phyloP scores from a whole-genome alignment of 2,329 filamentous ascomycete genomes.

The Verticillium tricorpus region DNA sequence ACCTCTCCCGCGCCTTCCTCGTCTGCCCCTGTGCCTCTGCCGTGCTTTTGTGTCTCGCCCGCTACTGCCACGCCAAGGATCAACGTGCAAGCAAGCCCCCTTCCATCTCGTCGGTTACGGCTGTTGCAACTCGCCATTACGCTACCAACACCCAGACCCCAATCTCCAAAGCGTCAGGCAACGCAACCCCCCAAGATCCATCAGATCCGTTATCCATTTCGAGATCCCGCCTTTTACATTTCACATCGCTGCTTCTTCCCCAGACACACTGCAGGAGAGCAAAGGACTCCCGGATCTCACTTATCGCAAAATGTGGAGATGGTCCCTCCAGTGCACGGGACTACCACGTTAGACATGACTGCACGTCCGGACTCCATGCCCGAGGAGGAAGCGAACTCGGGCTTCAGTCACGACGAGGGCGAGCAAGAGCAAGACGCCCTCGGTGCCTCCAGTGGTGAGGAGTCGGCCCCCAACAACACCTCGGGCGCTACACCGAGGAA shows the following conservation, averaged over 20 bases:
- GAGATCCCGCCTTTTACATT: background rate
- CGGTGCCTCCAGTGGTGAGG: constrained; percentile 31
- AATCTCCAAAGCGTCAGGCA: background rate
- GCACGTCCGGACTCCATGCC: constrained; percentile 21
- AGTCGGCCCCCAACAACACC: constrained; percentile 16
- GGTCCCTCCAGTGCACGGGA: constrained; percentile 16
- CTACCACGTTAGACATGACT: constrained; percentile 19
- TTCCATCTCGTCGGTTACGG: background rate
- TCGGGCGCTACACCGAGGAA: constrained; percentile 25
- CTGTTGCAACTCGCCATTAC: background rate
- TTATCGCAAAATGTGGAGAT: constrained; percentile 20
- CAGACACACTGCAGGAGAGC: background rate
- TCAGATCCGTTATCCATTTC: background rate
- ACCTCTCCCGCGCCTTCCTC: background rate
- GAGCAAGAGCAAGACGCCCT: constrained; percentile 3
- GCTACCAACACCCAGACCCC: background rate
- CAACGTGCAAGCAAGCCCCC: background rate
- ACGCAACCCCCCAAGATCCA: background rate
- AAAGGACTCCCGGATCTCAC: constrained; percentile 2
- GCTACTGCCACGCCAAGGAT: background rate
- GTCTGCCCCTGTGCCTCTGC: background rate
- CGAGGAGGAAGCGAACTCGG: constrained; percentile 31
- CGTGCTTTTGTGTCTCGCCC: background rate
- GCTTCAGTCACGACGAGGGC: constrained; percentile 23
- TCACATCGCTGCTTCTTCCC: background rate